Evolutionary conservation across 2,329 filamentous ascomycete species (phyloP).

Genomic region (Sclerotinia sclerotiorum): DNA sequence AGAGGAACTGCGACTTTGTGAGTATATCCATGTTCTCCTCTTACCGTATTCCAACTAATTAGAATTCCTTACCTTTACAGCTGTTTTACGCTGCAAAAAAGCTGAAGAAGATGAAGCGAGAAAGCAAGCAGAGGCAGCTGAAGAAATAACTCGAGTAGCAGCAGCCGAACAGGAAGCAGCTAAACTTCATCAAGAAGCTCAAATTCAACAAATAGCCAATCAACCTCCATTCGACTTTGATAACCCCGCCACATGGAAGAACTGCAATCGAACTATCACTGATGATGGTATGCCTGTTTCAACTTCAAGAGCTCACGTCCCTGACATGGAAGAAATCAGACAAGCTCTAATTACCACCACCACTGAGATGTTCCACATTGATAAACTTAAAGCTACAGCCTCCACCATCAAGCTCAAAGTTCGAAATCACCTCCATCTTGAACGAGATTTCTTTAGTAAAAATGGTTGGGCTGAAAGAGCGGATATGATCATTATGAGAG

Average conservation of each 20-base stretch:
- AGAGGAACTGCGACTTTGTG: conserved; percentile 11
- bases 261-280: not conserved
- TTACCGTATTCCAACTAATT: too few species aligned
- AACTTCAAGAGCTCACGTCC: not conserved
- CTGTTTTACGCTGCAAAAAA: not conserved
- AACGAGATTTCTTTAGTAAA: not conserved
- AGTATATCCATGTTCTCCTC: not conserved
- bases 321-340: not conserved
- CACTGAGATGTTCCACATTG: not conserved
- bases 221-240: not conserved
- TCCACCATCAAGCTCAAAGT: not conserved
- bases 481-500: not conserved
- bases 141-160: not conserved
- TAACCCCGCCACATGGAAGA: not conserved
- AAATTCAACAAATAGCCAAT: not conserved
- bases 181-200: not conserved
- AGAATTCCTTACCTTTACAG: not conserved
- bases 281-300: not conserved
- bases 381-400: not conserved
- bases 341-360: not conserved
- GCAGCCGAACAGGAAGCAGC: not conserved
- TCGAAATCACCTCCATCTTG: not conserved
- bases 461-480: not conserved
- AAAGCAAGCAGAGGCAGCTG: not conserved
- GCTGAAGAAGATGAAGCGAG: not conserved